Evolutionary conservation across 202 grass and related monocot genomes (phyloP), one percentile per base, ranked within the genome.

Genomic region (Digitaria exilis): DNA sequence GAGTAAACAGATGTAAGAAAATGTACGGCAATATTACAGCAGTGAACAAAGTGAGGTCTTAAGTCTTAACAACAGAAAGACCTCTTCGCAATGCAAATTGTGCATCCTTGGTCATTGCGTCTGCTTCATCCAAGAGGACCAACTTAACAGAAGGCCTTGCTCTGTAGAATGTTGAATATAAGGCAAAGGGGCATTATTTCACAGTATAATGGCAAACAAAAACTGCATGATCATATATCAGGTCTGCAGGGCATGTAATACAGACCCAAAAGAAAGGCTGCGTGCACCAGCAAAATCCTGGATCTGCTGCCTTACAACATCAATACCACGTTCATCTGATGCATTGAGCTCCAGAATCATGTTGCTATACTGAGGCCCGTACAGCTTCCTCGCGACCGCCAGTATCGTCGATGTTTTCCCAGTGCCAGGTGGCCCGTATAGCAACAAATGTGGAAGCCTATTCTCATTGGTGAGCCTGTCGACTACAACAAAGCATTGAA

Each of bases 261-360:
- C 55, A 73, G 94, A 94, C 91, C 93, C 91, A 56, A 98, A 98
- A 57, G 89, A 93, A 71, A 95, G 96, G 58, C 93, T 95, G 82
- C 87, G 76, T 24, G 93, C 87, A 49, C 96, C 84, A 22, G 96
- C 96, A 12, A 98, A 98, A 77, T 94, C 85, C 80, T 96, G 93
- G 62, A 98, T 96, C 85, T 98, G 96, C 91, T 96, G 89, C 72
- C 91, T 92, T 54, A 98, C 96, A 69, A 98, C 91, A 89, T 88
- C 87, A 73, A 98, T 98, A 31, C 96, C 96, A 71, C 96, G 90
- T 21, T 92, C 93, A 71, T 98, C 93, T 52, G 96, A 98, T 37
- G 91, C 93, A 77, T 98, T 96, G 48, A 98, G 96, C 84, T 96
- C 96, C 66, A 98, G 84, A 73, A 98, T 98, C 93, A 98, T 98